Base-by-base conservation (phyloP, 2,329 filamentous ascomycete species). In the Orbilia brochopaga region DNA sequence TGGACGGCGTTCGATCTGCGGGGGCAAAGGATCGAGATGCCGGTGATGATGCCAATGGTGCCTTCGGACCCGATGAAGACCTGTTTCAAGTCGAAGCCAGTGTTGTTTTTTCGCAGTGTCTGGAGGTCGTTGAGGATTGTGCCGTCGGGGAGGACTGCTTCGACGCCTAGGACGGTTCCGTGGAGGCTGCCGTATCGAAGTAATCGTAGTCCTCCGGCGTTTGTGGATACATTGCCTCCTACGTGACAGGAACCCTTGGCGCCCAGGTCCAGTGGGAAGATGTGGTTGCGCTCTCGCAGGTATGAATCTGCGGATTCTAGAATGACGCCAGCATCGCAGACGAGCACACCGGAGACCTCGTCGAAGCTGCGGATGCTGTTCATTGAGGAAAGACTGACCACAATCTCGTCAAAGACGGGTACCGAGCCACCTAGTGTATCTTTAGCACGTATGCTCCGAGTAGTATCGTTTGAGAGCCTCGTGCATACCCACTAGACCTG, bases 201-300 rank as follows among this genome's bases (percentile, higher is more conserved):
- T 35, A 99, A 83, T 63, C 94, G 87, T 73, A 99, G 83, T 8
- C 94, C 94, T 70, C 94, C 94, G 17, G 95, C 94, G 78, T 99
- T 99, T 27, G 94, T 97, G 3, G 94, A 88, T 7, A 99, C 88
- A 79, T 97, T 99, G 56, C 94, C 94, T 75, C 95, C 94, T 74
- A 99, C 89, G 72, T 97, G 92, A 80, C 94, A 97, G 5, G 91
- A 96, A 1, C 94, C 94, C 82, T 99, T 99, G 13, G 94, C 94
- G 60, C 93, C 95, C n/a, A 99, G 86, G 79, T 99, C 95, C 51
- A 99, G 84, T 19, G 94, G 94, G 82, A 97, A 99, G 77, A 99
- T 89, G 81, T 97, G 88, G 54, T 88, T 87, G 76, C 86, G 87
- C 79, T 95, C 87, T 3, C 90, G 90, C 50, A 99, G 84, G 78